Conservation (phyloP, 306 rosid genomes). For the Cotoneaster glaucophyllus region DNA sequence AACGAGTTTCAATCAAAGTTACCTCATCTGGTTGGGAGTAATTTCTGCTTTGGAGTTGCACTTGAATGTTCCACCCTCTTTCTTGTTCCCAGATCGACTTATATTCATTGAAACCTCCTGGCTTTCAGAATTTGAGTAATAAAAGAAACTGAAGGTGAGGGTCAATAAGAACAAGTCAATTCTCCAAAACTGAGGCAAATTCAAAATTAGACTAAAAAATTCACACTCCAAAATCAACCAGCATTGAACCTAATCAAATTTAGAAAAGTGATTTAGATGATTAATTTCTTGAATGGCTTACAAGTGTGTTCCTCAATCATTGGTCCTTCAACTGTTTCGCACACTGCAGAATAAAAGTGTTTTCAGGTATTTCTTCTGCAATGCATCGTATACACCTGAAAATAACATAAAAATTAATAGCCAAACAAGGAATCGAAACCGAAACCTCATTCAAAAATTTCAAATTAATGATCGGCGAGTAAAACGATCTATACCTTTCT, state of each 20-base stretch:
- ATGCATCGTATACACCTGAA: constrained; percentile 80
- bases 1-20: constrained; percentile 1
- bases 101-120: constrained; percentile 82
- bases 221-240: not conserved
- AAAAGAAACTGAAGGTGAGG: constrained; percentile 66
- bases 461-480: constrained; percentile 1
- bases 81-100: constrained; percentile 76
- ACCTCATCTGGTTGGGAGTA: constrained; percentile 96
- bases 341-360: constrained; percentile 81
- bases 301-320: constrained; percentile 97
- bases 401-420: not conserved
- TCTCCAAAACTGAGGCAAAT: not conserved
- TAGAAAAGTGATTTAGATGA: not conserved
- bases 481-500: constrained; percentile 49
- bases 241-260: not conserved
- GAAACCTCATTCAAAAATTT: not conserved
- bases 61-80: constrained; percentile 69
- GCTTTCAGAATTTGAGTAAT: constrained; percentile 65
- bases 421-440: not conserved
- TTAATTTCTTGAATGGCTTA: constrained; percentile 28
- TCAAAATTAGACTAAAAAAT: not conserved
- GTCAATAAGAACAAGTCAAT: not conserved
- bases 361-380: constrained; percentile 79
- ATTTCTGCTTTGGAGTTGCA: constrained; percentile 64
- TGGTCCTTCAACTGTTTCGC: constrained; percentile 79